Evolutionary conservation across 108 stramenopile species (phyloP).

Genomic region (Cyclotella cryptica): DNA sequence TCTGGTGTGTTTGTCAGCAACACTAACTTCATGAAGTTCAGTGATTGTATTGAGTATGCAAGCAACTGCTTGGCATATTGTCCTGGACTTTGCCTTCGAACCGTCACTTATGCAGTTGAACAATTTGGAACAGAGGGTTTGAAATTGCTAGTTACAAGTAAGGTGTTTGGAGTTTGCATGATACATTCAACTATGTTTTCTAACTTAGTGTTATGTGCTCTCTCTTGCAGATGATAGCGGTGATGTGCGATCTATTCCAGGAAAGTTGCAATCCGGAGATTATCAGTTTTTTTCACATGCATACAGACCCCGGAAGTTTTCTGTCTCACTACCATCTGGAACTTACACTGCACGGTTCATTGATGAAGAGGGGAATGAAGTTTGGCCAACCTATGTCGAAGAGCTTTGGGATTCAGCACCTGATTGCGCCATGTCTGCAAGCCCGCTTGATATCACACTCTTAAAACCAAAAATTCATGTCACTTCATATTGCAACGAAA

Average conservation of each 20-base stretch:
- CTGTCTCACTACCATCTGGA: conserved; percentile 53
- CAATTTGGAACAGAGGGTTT: conserved; percentile 49
- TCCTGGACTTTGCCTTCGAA: conserved; percentile 42
- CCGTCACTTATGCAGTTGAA: conserved; percentile 42
- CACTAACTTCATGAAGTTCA: conserved; percentile 28
- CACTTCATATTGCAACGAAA: conserved; percentile 29
- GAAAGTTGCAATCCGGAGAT: conserved; percentile 22
- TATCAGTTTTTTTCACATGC: conserved; percentile 23
- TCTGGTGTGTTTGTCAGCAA: conserved; percentile 30
- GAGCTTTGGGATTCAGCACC: conserved; percentile 47
- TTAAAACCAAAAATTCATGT: conserved; percentile 36
- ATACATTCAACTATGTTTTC: too few relatives aligned
- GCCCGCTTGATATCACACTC: conserved; percentile 27
- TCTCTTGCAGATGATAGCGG: conserved; percentile 17
- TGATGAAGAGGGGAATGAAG: conserved; percentile 36
- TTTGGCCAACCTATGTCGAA: conserved; percentile 54
- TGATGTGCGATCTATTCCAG: conserved; percentile 15
- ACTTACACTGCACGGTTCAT: conserved; percentile 45
- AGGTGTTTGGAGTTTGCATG: not conserved
- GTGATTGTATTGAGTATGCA: conserved; percentile 20
- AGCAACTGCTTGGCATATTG: conserved; percentile 49
- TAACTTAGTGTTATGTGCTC: too few relatives aligned
- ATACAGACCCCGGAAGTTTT: conserved; percentile 27
- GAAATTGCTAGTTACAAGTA: conserved; percentile 35
- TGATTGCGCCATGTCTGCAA: conserved; percentile 38